A percentile compares a stretch with the other conserved stretches of the same genome.
Evolutionary conservation across 352 stramenopile species (phyloP).

Genomic region (Hyaloperonospora brassicae): DNA sequence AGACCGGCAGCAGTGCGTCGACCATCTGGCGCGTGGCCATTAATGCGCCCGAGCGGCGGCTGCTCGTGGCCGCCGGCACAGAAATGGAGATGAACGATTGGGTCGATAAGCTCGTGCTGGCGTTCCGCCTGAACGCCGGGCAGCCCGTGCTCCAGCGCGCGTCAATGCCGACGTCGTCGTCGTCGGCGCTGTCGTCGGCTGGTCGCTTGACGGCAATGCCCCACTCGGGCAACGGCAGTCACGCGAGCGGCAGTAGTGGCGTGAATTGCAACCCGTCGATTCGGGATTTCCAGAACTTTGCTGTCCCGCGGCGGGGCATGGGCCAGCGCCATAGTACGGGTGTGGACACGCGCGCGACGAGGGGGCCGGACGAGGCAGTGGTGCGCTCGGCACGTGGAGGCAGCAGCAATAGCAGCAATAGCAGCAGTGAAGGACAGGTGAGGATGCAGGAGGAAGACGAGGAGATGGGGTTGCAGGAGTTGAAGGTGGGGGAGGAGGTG

Average conservation of each 20-base stretch:
- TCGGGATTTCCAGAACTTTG: constrained; percentile 79
- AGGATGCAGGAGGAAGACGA: neutral
- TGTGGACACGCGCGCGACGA: constrained; percentile 28
- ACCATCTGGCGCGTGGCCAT: constrained; percentile 78
- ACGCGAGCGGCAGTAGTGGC: constrained; percentile 1
- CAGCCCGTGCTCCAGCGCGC: constrained; percentile 26
- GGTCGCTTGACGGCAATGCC: too few species aligned
- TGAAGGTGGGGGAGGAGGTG: constrained; percentile 22
- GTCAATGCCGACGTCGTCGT: constrained; percentile 23
- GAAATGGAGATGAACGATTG: constrained; percentile 85
- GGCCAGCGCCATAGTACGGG: constrained; percentile 41
- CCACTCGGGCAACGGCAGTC: neutral
- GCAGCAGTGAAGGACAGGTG: constrained; percentile 5
- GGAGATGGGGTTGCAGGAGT: neutral
- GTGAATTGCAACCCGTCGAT: constrained; percentile 31
- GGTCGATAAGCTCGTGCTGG: constrained; percentile 65
- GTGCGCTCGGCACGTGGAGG: neutral
- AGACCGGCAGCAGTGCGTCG: constrained; percentile 56
- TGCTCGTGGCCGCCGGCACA: constrained; percentile 59
- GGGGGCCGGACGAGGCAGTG: constrained; percentile 23
- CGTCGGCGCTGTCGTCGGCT: constrained; percentile 1
- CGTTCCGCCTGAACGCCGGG: constrained; percentile 50
- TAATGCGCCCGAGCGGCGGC: constrained; percentile 44
- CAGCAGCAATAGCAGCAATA: too few species aligned
- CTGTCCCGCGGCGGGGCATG: constrained; percentile 30